Percentiles rank a stretch among this genome's conserved stretches.
phyloP scores from a whole-genome alignment of 805 yeast species.

The Candida coquimbonensis region DNA sequence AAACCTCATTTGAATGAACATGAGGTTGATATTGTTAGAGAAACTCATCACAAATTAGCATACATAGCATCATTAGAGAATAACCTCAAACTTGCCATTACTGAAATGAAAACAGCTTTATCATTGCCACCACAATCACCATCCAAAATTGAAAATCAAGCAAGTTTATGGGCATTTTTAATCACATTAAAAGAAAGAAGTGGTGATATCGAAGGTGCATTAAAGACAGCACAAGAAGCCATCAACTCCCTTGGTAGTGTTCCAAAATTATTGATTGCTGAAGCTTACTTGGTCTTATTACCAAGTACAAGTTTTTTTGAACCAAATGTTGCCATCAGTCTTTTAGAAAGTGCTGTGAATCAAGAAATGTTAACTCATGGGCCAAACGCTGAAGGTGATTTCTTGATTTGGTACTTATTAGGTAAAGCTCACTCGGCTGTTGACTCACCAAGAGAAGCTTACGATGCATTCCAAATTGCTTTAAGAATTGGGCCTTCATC shows the following conservation, averaged over 20 bases:
- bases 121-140: constrained; percentile 43
- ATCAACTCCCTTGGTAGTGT: constrained; percentile 37
- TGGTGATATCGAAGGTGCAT: constrained; percentile 42
- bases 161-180: constrained; percentile 47
- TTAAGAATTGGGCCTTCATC: constrained; percentile 43
- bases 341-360: constrained; percentile 28
- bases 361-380: constrained; percentile 13
- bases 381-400: constrained; percentile 31
- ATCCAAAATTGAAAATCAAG: constrained; percentile 37
- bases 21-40: constrained; percentile 42
- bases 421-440: constrained; percentile 45
- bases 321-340: constrained; percentile 30
- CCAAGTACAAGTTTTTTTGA: constrained; percentile 25
- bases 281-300: constrained; percentile 42
- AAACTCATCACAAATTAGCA: constrained; percentile 50
- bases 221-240: constrained; percentile 43
- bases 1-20: constrained; percentile 20
- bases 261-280: constrained; percentile 38
- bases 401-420: constrained; percentile 48
- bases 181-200: constrained; percentile 40
- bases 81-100: constrained; percentile 40
- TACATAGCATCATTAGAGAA: constrained; percentile 46
- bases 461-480: constrained; percentile 49
- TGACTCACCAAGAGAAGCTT: constrained; percentile 43
- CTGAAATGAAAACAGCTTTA: constrained; percentile 44